Base-by-base conservation (phyloP, 352 stramenopile species). In the Globisporangium echinulatum region DNA sequence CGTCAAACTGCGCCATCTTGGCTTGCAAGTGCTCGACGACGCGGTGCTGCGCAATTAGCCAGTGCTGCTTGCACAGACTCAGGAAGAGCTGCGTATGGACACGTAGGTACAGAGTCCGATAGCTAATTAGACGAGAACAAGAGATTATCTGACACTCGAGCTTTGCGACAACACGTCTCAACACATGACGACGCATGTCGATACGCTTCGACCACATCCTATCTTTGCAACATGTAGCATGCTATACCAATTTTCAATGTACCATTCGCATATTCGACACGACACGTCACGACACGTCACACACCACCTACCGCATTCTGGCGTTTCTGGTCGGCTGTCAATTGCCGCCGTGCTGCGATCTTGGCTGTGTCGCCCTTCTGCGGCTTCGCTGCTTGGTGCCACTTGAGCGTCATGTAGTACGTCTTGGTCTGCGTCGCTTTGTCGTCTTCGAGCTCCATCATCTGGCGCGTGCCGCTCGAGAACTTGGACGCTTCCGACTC, bases 291-390 rank as follows among this genome's bases (percentile, higher is more conserved):
- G 40, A 44, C 10, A 52, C 64, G 36, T 25, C 25, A 25, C 25
- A 25, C 25, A 25, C 25, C 25, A 25, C 25, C 25, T 54, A 79
- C 71, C 44, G 71, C 69, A 39, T 94, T 92, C 52, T 91, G 82
- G 50, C 74, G 72, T 66, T 92, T 94, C 52, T 94, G 82, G 64
- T 94, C 84, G 0, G 58, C 38, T 13, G 82, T 85, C 52, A 94
- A 75, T 50, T 56, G 54, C 39, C 82, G 71, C 1, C 84, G 74
- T 15, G 82, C 82, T 0, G 85, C 82, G 42, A 94, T 92, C 65
- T 92, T 94, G 44, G 85, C 85, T 8, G 82, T 94, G 61, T 94
- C 85, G 8, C 82, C 85, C 55, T 92, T 92, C 47, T 92, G 82
- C 8, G 77, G 77, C 64, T 94, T 94, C 51, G 76, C 82, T 7